Conservation (phyloP, 148 eudicot genomes). For the Arbutus unedo region DNA sequence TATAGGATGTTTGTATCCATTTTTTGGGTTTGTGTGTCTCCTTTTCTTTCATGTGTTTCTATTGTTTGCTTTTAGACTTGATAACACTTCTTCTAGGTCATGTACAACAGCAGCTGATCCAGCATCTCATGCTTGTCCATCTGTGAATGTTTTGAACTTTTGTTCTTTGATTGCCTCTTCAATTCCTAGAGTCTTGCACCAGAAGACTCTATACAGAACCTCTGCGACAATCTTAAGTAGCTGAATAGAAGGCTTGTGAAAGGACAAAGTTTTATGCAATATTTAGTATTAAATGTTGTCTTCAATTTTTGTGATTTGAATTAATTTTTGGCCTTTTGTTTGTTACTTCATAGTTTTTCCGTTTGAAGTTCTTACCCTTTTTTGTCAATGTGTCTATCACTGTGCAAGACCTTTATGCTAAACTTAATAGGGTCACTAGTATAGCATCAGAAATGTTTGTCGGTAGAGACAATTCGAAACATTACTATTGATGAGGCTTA, state of each 20-base stretch:
- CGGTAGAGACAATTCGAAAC: conserved; percentile 85
- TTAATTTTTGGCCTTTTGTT: neutral
- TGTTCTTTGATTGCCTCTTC: neutral
- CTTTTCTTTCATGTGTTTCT: neutral
- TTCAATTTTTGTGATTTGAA: neutral
- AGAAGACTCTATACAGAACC: neutral
- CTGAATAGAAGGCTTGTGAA: neutral
- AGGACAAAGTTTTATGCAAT: neutral
- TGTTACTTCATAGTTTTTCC: neutral
- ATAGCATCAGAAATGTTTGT: conserved; percentile 79
- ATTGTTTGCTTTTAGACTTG: neutral
- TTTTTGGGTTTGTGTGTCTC: neutral
- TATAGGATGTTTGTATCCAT: neutral
- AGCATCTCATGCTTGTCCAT: neutral
- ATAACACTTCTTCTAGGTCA: neutral
- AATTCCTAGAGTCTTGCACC: neutral
- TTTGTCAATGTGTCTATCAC: neutral
- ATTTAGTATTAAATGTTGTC: neutral
- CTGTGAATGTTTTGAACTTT: neutral
- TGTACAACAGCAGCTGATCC: neutral
- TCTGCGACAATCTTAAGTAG: neutral
- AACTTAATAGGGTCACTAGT: conserved; percentile 53
- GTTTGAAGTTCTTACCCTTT: neutral
- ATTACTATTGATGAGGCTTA: conserved; percentile 76
- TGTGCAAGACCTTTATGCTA: conserved; percentile 65